Percentiles rank a stretch among this genome's conserved stretches.
phyloP scores from a whole-genome alignment of 2,329 filamentous ascomycete genomes.

The Colletotrichum sp. region DNA sequence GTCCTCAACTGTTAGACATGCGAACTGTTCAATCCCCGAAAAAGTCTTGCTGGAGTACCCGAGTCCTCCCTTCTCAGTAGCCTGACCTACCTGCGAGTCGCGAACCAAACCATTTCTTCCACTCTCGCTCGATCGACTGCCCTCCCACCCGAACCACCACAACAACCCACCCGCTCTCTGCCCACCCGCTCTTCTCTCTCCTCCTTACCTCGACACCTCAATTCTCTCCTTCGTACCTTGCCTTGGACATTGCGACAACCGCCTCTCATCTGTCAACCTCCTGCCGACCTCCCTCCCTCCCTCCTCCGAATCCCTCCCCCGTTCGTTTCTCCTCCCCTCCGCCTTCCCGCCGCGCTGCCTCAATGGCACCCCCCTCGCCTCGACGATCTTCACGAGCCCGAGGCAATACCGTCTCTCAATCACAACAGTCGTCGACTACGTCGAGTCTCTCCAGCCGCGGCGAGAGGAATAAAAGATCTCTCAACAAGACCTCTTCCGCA shows the following conservation, averaged over 20 bases:
- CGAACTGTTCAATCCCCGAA: constrained; percentile 19
- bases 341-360: constrained; percentile 25
- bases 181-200: constrained; percentile 24
- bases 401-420: constrained; percentile 74
- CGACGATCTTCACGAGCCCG: constrained; percentile 93
- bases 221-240: constrained; percentile 31
- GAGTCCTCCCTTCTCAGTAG: constrained; percentile 21
- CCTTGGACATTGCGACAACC: constrained; percentile 27
- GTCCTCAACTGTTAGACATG: constrained; percentile 21
- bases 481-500: constrained; percentile 75
- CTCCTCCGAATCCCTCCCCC: constrained; percentile 29
- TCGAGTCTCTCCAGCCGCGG: constrained; percentile 78
- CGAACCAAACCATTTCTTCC: constrained; percentile 18
- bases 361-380: constrained; percentile 70
- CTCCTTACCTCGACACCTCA: constrained; percentile 24
- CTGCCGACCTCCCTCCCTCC: constrained; percentile 31
- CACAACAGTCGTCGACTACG: constrained; percentile 78
- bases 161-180: constrained; percentile 20
- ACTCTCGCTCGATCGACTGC: constrained; percentile 11
- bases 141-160: constrained; percentile 12
- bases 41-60: constrained; percentile 17
- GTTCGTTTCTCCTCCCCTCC: background rate
- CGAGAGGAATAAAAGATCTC: constrained; percentile 75
- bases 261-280: constrained; percentile 35
- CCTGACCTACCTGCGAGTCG: constrained; percentile 14